Evolutionary conservation across 225 moss, liverwort and hornwort species (phyloP), one percentile per base, ranked within the genome.

Genomic region (Pseudoscleropodium purum): DNA sequence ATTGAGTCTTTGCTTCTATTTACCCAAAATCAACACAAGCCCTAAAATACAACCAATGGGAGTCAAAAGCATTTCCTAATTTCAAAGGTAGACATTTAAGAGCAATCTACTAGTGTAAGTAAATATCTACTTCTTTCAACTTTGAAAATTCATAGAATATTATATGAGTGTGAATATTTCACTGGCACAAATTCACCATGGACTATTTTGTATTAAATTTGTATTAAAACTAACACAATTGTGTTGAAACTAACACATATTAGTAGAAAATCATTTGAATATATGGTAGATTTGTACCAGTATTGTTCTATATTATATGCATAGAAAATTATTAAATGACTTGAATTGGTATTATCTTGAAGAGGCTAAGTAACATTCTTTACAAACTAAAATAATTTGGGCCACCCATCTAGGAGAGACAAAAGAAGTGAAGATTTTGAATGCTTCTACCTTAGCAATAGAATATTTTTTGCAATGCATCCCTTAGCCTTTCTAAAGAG

Each of bases 401-500:
- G 20, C 21, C 34, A 76, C 13, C 5, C 20, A 34, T 34, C 0
- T 51, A 51, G 5, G 13, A 33, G 1, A 13, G 75, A 5, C 11
- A 12, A 1, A 31, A 51, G 19, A 49, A 51, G 4, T 12, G 1
- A 29, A 45, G 15, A 29, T 29, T 43, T 43, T 5, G 4, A 17
- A 2, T 9, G 13, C 3, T 36, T 77, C 23, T 20, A 36, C 5
- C 2, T 33, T 19, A 4, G 13, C 14, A 51, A 76, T 7, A 7
- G 1, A 51, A 33, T 18, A 51, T 33, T 3, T 11, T 75, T 30
- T 75, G 31, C 0, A 1, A 75, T 76, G 51, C 7, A 51, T 20
- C 2, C 1, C 3, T 30, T 0, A 21, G 0, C 2, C 8, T 7
- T 76, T 75, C 4, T 5, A 72, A 41, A 74, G 45, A 74, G 0